Base-by-base conservation (phyloP, 352 stramenopile species). In the Globisporangium lucens region DNA sequence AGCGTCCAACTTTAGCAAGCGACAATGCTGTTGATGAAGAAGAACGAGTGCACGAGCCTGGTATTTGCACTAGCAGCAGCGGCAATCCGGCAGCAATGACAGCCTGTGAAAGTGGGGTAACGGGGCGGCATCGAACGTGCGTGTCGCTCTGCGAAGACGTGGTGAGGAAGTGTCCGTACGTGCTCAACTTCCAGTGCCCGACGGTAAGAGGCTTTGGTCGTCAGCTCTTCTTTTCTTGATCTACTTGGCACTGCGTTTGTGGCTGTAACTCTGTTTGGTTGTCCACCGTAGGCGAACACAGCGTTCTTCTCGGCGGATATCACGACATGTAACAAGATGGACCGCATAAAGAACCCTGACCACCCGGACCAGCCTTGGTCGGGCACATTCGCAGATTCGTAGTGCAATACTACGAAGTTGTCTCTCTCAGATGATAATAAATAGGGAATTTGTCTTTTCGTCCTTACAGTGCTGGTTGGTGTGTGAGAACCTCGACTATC, bases 91-190 rank as follows among this genome's bases (percentile, higher is more conserved):
- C 43, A 27, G 56, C 51, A 22, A 38, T 51, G 15, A 8, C 59
- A 47, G 66, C 49, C 15, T 89, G 84, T 61, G 59, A 75, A n/a
- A 85, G 84, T 72, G 81, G 80, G 1, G 55, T 56, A 1, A 79
- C 74, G 0, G 83, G 78, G 7, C 79, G 82, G 1, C 70, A 81
- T 59, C 83, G 83, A 36, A 93, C 86, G 36, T 94, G 87, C 36
- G 70, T 93, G 15, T 95, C 87, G 35, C 74, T 95, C 17, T 95
- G 87, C 58, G 83, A 95, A 83, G 87, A 95, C 51, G 85, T 95
- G 29, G 83, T 95, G 47, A 77, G 85, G 29, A 93, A 95, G 66
- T 94, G 87, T 43, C 85, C 85, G 4, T 95, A 93, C 62, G 87
- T 95, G 47, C 82, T 95, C 55, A 89, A 91, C 27, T 95, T 95